phyloP scores from a whole-genome alignment of 306 rosid genomes.

The Dalbergia oliveri region DNA sequence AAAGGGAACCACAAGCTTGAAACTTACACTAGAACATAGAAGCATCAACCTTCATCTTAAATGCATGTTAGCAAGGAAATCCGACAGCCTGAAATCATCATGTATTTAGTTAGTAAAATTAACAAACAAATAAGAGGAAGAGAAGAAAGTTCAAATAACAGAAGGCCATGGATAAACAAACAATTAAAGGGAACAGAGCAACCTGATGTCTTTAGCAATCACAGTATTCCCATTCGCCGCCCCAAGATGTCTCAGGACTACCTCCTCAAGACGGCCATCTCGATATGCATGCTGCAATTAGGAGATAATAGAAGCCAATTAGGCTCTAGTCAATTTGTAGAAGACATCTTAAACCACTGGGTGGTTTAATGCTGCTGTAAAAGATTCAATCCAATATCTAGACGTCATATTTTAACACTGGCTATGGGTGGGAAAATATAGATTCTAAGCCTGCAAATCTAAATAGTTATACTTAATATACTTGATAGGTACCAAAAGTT shows the following conservation, averaged over 20 bases:
- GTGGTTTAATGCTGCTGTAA: conserved; percentile 13
- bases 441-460: conserved; percentile 23
- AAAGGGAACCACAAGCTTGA: conserved; percentile 38
- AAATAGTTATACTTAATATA: no score
- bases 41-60: conserved; percentile 66
- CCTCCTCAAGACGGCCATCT: conserved; percentile 89
- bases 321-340: conserved; percentile 21
- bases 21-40: conserved; percentile 58
- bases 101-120: conserved; percentile 42
- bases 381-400: conserved; percentile 28
- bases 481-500: no score
- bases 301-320: conserved; percentile 41
- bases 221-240: conserved; percentile 85
- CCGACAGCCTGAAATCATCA: conserved; percentile 81
- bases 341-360: conserved; percentile 16
- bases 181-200: conserved; percentile 34
- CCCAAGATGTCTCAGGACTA: conserved; percentile 84
- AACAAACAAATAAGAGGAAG: not conserved
- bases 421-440: conserved; percentile 20
- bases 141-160: not conserved
- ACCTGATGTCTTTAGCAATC: conserved; percentile 92
- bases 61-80: conserved; percentile 78
- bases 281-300: conserved; percentile 84
- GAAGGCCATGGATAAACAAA: not conserved
- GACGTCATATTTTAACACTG: conserved; percentile 9